phyloP scores from a whole-genome alignment of 495 filamentous ascomycete genomes.

The Neurospora sp. region DNA sequence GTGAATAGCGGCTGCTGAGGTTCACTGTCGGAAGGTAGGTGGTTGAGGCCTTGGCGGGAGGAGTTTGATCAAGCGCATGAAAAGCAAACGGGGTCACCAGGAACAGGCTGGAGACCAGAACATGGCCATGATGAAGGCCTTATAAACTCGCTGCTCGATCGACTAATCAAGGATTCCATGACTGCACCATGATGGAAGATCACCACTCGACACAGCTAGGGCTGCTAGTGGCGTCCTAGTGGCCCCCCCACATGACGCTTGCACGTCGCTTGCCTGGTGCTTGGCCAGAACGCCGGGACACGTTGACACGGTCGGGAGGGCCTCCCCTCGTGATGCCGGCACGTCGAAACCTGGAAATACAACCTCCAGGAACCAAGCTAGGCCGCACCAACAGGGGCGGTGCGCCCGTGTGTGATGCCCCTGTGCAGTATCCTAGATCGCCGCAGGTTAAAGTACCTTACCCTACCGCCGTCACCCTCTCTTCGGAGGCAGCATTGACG shows the following conservation, averaged over 20 bases:
- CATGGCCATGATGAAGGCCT: neutral
- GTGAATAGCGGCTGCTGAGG: neutral
- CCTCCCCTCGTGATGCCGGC: neutral
- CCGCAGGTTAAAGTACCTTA: neutral
- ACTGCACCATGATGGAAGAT: neutral
- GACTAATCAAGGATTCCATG: neutral
- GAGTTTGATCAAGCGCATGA: neutral
- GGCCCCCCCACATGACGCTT: neutral
- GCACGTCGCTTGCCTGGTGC: neutral
- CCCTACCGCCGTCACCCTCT: neutral
- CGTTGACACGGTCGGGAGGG: neutral
- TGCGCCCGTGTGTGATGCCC: neutral
- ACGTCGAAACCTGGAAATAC: neutral
- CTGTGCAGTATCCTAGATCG: neutral
- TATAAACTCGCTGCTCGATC: neutral
- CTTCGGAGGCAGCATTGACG: neutral
- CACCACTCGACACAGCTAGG: neutral
- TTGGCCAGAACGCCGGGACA: neutral
- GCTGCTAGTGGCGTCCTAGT: neutral
- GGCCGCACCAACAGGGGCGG: neutral
- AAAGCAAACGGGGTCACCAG: neutral
- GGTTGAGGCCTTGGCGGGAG: neutral
- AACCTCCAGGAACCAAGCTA: neutral
- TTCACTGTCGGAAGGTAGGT: neutral
- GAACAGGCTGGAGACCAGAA: neutral